Evolutionary conservation across 371 early-diverging fungal genomes (phyloP).

Genomic region (Synchytrium microbalum): DNA sequence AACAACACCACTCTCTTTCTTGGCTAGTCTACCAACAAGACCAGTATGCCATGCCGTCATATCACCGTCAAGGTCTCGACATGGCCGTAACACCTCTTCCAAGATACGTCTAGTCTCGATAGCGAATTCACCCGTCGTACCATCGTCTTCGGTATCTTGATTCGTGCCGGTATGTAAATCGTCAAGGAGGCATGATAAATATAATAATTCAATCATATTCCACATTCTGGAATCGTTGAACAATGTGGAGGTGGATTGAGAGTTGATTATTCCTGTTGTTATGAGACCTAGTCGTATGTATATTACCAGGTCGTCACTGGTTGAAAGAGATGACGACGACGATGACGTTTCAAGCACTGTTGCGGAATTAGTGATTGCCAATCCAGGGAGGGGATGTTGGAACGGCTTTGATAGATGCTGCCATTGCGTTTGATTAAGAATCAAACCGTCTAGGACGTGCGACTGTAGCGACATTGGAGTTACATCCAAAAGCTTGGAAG

Average conservation of each 20-base stretch:
- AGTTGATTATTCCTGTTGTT: not conserved
- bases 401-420: not conserved
- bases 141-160: not conserved
- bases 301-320: not conserved
- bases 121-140: not conserved
- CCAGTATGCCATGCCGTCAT: not conserved
- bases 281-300: not conserved
- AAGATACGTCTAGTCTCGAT: not conserved
- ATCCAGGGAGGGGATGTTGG: not conserved
- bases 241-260: not conserved
- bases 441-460: not conserved
- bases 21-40: not conserved
- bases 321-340: not conserved
- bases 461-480: not conserved
- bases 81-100: not conserved
- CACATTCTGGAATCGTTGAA: not conserved
- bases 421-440: not conserved
- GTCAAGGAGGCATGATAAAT: not conserved
- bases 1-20: not conserved
- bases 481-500: not conserved
- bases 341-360: not conserved
- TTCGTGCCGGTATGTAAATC: not conserved
- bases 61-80: not conserved
- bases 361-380: not conserved
- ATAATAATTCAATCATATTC: not conserved